These are phyloP conservation scores for Xylariaceae sp. DNA, from an alignment of 2,329 filamentous ascomycete species.

Conservation along the genomic window DNA sequence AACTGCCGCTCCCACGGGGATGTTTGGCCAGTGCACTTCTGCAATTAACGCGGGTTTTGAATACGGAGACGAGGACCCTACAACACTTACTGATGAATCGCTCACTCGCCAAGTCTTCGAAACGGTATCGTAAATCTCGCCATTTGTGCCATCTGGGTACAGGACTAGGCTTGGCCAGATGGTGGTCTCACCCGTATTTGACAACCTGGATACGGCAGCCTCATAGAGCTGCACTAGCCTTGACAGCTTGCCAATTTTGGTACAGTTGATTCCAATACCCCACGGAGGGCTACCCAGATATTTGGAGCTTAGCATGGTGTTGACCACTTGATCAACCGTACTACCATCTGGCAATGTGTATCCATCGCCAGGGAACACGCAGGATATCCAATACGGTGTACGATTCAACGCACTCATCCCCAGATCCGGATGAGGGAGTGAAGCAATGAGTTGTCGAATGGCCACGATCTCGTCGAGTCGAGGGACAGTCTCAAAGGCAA, in stretches of 20 bases:
- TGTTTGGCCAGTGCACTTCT: conserved; percentile 5
- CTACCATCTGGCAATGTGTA: conserved; percentile 54
- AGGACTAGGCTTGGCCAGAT: conserved; percentile 53
- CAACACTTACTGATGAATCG: conserved; percentile 23
- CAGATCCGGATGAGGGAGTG: conserved; percentile 16
- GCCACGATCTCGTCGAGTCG: conserved; percentile 58
- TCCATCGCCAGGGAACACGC: conserved; percentile 55
- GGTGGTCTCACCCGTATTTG: conserved; percentile 27
- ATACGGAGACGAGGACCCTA: neutral
- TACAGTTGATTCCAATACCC: conserved; percentile 67
- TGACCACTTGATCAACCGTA: conserved; percentile 36
- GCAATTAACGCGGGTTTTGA: neutral
- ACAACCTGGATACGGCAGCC: conserved; percentile 36
- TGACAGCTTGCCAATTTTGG: conserved; percentile 59
- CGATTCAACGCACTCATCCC: conserved; percentile 14
- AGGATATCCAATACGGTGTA: conserved; percentile 56
- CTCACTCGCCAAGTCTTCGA: conserved; percentile 55
- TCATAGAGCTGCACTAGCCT: conserved; percentile 52
- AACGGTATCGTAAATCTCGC: conserved; percentile 61
- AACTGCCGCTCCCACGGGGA: conserved; percentile 44
- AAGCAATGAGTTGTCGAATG: conserved; percentile 43
- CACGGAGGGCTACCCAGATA: conserved; percentile 38
- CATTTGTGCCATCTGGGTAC: conserved; percentile 66
- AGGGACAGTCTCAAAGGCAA: conserved; percentile 65
- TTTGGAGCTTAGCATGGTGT: conserved; percentile 22